phyloP scores from a whole-genome alignment of 1,139 yeast genomes.

The Nadsonia starkeyi-henricii region DNA sequence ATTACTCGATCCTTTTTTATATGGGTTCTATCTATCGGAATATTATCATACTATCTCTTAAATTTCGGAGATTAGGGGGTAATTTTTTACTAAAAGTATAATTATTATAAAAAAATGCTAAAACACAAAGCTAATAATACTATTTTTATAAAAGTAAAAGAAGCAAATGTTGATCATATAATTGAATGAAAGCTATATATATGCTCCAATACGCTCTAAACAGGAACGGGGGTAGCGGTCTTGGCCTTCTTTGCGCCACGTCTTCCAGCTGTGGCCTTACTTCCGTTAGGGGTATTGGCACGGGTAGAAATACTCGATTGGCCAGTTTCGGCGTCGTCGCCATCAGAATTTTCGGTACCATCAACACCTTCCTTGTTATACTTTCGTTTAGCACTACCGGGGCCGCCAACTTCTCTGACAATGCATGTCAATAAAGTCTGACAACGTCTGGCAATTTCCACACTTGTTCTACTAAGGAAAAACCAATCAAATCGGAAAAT shows the following conservation, averaged over 20 bases:
- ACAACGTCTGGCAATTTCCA: conserved; percentile 71
- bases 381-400: conserved; percentile 1
- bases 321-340: background rate
- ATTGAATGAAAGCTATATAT: no score
- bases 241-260: background rate
- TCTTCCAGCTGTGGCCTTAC: background rate
- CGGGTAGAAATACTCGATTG: background rate
- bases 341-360: background rate
- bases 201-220: background rate
- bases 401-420: conserved; percentile 55
- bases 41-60: no score
- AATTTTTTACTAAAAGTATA: no score
- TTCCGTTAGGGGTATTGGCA: background rate
- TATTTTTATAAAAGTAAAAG: no score
- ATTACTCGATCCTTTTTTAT: no score
- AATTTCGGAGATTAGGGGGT: no score
- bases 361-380: background rate
- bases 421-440: conserved; percentile 66
- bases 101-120: no score
- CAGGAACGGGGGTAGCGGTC: background rate
- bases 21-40: no score
- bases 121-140: no score
- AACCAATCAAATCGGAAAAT: conserved; percentile 84
- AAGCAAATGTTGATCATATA: no score
- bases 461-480: conserved; percentile 68